Conservation (phyloP, 1,139 yeast species). For the Candida glucosophila region DNA sequence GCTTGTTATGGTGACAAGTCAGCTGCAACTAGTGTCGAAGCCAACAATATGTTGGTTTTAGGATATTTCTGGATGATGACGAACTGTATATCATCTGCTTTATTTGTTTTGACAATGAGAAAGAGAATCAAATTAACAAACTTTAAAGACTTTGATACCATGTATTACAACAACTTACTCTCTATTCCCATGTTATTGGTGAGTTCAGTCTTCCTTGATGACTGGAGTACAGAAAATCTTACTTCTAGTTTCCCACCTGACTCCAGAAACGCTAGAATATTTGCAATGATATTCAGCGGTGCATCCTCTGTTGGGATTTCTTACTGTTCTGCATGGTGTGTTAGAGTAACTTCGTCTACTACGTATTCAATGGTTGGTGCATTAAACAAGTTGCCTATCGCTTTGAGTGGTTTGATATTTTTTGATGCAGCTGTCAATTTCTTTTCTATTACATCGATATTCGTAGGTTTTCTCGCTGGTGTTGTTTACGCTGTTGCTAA, state of each 20-base stretch:
- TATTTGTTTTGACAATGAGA: conserved; percentile 90
- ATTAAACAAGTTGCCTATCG: conserved; percentile 94
- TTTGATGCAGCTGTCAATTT: conserved; percentile 93
- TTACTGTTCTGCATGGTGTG: conserved; percentile 99
- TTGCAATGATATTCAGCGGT: conserved; percentile 88
- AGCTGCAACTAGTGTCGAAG: conserved; percentile 26
- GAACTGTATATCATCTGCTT: conserved; percentile 90
- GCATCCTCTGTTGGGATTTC: conserved; percentile 93
- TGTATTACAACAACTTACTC: conserved; percentile 92
- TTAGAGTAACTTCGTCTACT: conserved; percentile 95
- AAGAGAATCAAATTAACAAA: conserved; percentile 94
- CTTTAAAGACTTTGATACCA: conserved; percentile 96
- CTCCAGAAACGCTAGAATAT: conserved; percentile 55
- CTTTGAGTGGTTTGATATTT: conserved; percentile 86
- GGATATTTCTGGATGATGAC: conserved; percentile 97
- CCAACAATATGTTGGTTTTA: conserved; percentile 44
- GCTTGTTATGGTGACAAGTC: conserved; percentile 86
- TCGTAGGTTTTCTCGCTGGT: conserved; percentile 91
- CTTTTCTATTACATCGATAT: conserved; percentile 82
- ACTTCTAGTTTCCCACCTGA: conserved; percentile 69
- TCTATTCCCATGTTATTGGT: conserved; percentile 81
- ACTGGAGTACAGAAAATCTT: conserved; percentile 82
- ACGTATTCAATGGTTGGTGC: conserved; percentile 99
- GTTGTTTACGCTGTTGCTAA: conserved; percentile 90
- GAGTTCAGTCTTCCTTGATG: conserved; percentile 73